These are phyloP conservation scores for Penicillium digitatum DNA, from an alignment of 2,329 filamentous ascomycete species.

Conservation along the genomic window DNA sequence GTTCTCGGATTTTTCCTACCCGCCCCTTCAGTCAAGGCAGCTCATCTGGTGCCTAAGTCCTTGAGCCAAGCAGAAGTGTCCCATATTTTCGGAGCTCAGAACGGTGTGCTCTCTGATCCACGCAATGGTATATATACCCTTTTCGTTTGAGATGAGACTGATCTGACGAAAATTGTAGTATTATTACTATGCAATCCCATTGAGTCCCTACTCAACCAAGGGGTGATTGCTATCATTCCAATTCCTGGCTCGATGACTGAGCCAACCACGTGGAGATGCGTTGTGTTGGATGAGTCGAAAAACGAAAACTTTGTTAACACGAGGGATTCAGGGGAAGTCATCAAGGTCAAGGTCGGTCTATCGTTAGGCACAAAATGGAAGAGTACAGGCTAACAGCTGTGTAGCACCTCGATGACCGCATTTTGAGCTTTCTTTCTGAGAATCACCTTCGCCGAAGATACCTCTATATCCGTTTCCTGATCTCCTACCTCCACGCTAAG, in stretches of 20 bases:
- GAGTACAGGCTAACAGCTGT: not conserved
- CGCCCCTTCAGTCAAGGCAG: slow-evolving; percentile 11
- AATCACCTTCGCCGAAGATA: slow-evolving; percentile 18
- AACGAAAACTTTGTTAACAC: not conserved
- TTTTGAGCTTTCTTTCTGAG: slow-evolving; percentile 13
- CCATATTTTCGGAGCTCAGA: slow-evolving; percentile 18
- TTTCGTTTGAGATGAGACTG: slow-evolving; percentile 4
- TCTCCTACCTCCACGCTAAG: slow-evolving; percentile 15
- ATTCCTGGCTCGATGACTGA: slow-evolving; percentile 4
- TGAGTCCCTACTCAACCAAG: slow-evolving; percentile 13
- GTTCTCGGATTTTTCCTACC: slow-evolving; percentile 1
- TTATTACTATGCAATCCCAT: not conserved
- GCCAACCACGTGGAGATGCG: slow-evolving; percentile 12
- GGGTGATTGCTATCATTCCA: slow-evolving; percentile 16
- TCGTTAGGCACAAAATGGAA: not conserved
- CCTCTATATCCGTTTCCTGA: slow-evolving; percentile 23
- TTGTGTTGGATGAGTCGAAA: slow-evolving; percentile 12
- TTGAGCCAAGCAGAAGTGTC: slow-evolving; percentile 11
- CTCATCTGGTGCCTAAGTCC: slow-evolving; percentile 19
- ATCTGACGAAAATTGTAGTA: not conserved
- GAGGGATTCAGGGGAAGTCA: not conserved
- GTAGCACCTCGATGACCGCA: slow-evolving; percentile 17
- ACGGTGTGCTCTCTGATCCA: slow-evolving; percentile 7
- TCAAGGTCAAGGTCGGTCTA: slow-evolving; percentile 10
- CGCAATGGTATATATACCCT: slow-evolving; percentile 16